Evolutionary conservation across 805 yeast genomes (phyloP).

Genomic region (Barnettozyma sp.): DNA sequence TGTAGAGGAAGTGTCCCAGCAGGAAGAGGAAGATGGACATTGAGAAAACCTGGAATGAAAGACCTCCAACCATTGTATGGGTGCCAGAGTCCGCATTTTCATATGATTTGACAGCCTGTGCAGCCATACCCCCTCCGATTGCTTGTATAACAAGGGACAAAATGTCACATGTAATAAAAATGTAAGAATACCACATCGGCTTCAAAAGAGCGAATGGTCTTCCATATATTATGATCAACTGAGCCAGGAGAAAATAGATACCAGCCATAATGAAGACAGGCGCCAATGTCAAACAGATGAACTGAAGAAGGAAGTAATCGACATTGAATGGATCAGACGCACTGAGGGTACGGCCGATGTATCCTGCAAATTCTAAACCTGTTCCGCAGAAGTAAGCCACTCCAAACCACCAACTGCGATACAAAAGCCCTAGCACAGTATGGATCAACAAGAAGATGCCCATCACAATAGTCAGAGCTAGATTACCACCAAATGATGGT

Average conservation of each 20-base stretch:
- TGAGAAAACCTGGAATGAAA: slow-evolving; percentile 67
- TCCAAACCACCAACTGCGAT: slow-evolving; percentile 61
- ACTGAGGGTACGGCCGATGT: slow-evolving; percentile 49
- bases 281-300: slow-evolving; percentile 63
- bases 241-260: slow-evolving; percentile 63
- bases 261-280: slow-evolving; percentile 87
- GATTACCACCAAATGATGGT: slow-evolving; percentile 54
- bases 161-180: slow-evolving; percentile 63
- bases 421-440: slow-evolving; percentile 34
- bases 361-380: slow-evolving; percentile 61
- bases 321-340: slow-evolving; percentile 29
- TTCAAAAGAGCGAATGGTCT: slow-evolving; percentile 40
- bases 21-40: slow-evolving; percentile 55
- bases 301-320: slow-evolving; percentile 52
- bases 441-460: slow-evolving; percentile 40
- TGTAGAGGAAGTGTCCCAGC: slow-evolving; percentile 40
- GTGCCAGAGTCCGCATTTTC: slow-evolving; percentile 41
- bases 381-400: slow-evolving; percentile 48
- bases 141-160: slow-evolving; percentile 62
- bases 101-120: slow-evolving; percentile 32
- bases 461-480: slow-evolving; percentile 49
- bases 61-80: slow-evolving; percentile 68
- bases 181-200: slow-evolving; percentile 56
- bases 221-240: slow-evolving; percentile 58
- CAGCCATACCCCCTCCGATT: slow-evolving; percentile 50